Evolutionary conservation across 148 eudicot genomes (phyloP).

Genomic region (Camellia granthamiana): DNA sequence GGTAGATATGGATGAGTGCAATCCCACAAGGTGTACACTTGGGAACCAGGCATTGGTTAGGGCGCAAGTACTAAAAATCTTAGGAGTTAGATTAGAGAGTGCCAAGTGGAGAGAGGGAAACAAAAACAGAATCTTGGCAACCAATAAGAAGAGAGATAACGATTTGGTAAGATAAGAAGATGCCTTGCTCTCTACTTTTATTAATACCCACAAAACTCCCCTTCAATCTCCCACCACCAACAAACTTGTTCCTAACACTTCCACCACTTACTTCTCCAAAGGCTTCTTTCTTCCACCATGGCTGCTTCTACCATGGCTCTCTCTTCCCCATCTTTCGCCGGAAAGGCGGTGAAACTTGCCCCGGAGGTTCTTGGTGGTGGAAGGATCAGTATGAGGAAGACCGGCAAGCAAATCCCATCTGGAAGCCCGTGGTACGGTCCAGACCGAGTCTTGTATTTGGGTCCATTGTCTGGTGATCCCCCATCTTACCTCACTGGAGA

Average conservation of each 20-base stretch:
- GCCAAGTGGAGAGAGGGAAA: slow-evolving; percentile 22
- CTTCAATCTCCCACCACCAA: neutral
- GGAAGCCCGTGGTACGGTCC: slow-evolving; percentile 38
- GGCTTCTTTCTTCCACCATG: slow-evolving; percentile 18
- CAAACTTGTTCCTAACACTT: neutral
- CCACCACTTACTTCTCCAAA: neutral
- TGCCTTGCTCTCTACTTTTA: neutral
- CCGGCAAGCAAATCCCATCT: slow-evolving; percentile 13
- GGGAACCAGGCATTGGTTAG: neutral
- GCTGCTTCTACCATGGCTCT: slow-evolving; percentile 49
- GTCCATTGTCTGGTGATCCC: slow-evolving; percentile 36
- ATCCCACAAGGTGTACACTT: neutral
- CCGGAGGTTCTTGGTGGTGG: slow-evolving; percentile 17
- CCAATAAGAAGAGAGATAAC: slow-evolving; percentile 18
- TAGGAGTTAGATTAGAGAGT: slow-evolving; percentile 16
- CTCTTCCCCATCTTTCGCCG: slow-evolving; percentile 28
- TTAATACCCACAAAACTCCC: slow-evolving; percentile 5
- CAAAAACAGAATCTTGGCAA: slow-evolving; percentile 15
- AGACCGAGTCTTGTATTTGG: slow-evolving; percentile 34
- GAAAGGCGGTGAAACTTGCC: slow-evolving; percentile 20
- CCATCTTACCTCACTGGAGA: slow-evolving; percentile 36
- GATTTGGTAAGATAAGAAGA: slow-evolving; percentile 22
- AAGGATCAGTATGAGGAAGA: slow-evolving; percentile 29
- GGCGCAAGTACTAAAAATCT: neutral
- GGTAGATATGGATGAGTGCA: neutral